Percentiles rank a stretch among this genome's conserved stretches.
Evolutionary conservation across 495 filamentous ascomycete genomes (phyloP).

Genomic region (Physcia stellaris): DNA sequence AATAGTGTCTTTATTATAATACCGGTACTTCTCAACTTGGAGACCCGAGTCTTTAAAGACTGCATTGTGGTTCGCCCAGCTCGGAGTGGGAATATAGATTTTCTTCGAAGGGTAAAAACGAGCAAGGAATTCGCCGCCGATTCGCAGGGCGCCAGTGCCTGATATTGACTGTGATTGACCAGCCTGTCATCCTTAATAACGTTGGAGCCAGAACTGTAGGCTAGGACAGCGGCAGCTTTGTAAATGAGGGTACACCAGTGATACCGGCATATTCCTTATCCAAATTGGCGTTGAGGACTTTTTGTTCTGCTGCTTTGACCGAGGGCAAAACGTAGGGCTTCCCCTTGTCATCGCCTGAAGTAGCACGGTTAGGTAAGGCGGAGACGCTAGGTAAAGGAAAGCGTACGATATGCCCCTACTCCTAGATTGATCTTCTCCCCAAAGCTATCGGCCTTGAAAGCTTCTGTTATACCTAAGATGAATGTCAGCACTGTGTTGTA

Average conservation of each 20-base stretch:
- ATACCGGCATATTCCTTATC: slow-evolving; percentile 99
- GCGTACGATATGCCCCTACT: slow-evolving; percentile 44
- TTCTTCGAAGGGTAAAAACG: slow-evolving; percentile 87
- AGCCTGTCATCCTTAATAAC: slow-evolving; percentile 65
- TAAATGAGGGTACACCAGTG: slow-evolving; percentile 88
- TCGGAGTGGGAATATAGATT: slow-evolving; percentile 89
- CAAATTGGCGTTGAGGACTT: slow-evolving; percentile 56
- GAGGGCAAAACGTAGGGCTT: slow-evolving; percentile 97
- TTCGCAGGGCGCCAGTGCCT: slow-evolving; percentile 87
- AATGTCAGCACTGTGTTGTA: too few species aligned
- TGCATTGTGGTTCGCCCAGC: slow-evolving; percentile 96
- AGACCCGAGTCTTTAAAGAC: slow-evolving; percentile 90
- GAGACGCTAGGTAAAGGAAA: slow-evolving; percentile 1
- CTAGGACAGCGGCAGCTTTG: slow-evolving; percentile 76
- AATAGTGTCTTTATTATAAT: slow-evolving; percentile 98
- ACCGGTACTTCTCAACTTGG: slow-evolving; percentile 84
- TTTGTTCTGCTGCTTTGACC: slow-evolving; percentile 77
- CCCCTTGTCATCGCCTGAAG: slow-evolving; percentile 71
- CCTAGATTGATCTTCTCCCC: slow-evolving; percentile 94
- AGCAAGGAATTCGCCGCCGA: slow-evolving; percentile 84
- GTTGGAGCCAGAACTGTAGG: slow-evolving; percentile 69
- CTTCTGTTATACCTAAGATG: slow-evolving; percentile 94
- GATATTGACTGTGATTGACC: slow-evolving; percentile 94
- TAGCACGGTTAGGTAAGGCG: slow-evolving; percentile 6
- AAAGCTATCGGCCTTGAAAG: slow-evolving; percentile 92